A percentile compares a stretch with the other conserved stretches of the same genome.
phyloP scores from a whole-genome alignment of 371 early-diverging fungal genomes.

The Lichtheimia hyalospora region DNA sequence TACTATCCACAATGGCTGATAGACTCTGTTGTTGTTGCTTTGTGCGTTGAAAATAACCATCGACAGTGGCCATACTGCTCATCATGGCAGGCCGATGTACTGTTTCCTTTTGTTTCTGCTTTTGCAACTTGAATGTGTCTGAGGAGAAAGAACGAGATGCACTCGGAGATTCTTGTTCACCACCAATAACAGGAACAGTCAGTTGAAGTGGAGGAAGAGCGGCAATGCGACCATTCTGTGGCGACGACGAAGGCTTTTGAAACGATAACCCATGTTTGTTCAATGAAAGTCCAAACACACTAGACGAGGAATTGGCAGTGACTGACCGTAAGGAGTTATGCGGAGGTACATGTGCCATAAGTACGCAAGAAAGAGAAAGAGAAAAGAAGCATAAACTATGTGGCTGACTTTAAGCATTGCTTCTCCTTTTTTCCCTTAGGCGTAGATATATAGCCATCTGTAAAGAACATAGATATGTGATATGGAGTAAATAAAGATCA shows the following conservation, averaged over 20 bases:
- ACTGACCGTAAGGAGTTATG: constrained; percentile 21
- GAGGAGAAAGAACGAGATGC: too few species aligned
- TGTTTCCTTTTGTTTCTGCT: not conserved
- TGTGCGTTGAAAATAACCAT: constrained; percentile 9
- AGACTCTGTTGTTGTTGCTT: not conserved
- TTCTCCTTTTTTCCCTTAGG: too few species aligned
- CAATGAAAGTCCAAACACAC: constrained; percentile 13
- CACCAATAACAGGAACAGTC: constrained; percentile 4
- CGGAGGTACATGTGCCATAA: not conserved
- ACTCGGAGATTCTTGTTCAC: not conserved
- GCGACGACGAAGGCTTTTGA: constrained; percentile 13
- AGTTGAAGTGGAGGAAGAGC: constrained; percentile 23
- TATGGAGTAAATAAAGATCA: too few species aligned
- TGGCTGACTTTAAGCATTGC: too few species aligned
- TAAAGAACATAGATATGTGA: too few species aligned
- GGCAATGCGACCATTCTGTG: constrained; percentile 12
- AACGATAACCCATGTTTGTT: constrained; percentile 20
- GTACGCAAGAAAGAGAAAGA: too few species aligned
- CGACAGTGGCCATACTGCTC: constrained; percentile 1
- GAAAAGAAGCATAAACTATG: too few species aligned
- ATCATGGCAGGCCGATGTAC: constrained; percentile 3
- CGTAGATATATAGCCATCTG: too few species aligned
- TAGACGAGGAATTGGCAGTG: constrained; percentile 14
- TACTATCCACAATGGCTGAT: constrained; percentile 21
- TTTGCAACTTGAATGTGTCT: too few species aligned